Percentiles rank a stretch among this genome's conserved stretches.
Conservation (phyloP, 345 rosid genomes). For the Hevea brasiliensis region DNA sequence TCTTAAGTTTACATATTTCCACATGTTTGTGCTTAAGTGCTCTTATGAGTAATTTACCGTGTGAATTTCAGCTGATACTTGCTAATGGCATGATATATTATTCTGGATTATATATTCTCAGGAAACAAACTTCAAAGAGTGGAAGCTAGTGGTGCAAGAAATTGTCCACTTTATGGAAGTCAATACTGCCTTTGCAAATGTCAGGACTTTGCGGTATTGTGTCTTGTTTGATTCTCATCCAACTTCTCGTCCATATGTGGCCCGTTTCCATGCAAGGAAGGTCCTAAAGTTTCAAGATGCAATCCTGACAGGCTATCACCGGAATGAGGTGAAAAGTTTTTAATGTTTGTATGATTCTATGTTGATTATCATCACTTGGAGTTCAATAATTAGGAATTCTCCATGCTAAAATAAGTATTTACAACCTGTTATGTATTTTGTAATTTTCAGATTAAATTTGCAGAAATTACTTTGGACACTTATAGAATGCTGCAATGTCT, state of each 20-base stretch:
- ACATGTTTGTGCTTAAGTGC: background rate
- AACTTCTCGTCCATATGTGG: constrained; percentile 65
- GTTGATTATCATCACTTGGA: background rate
- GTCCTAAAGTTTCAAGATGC: constrained; percentile 80
- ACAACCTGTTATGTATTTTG: constrained; percentile 12
- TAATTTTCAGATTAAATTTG: constrained; percentile 74
- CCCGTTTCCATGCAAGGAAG: constrained; percentile 86
- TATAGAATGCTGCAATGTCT: constrained; percentile 92
- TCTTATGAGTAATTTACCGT: background rate
- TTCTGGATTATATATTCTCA: constrained; percentile 26
- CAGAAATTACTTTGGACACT: constrained; percentile 86
- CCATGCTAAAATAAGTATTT: background rate
- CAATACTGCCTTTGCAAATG: constrained; percentile 41
- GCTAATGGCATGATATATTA: background rate
- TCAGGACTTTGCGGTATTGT: constrained; percentile 78
- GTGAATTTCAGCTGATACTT: background rate
- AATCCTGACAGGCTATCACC: constrained; percentile 74
- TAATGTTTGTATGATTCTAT: background rate
- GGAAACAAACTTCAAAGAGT: constrained; percentile 88
- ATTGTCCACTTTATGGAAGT: constrained; percentile 61
- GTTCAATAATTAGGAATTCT: constrained; percentile 1
- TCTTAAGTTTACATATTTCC: background rate
- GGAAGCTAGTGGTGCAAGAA: constrained; percentile 88
- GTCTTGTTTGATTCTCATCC: constrained; percentile 64
- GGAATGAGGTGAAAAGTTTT: constrained; percentile 59